Evolutionary conservation across 768 basidiomycete species (phyloP).

Genomic region (Lentinula sp.): DNA sequence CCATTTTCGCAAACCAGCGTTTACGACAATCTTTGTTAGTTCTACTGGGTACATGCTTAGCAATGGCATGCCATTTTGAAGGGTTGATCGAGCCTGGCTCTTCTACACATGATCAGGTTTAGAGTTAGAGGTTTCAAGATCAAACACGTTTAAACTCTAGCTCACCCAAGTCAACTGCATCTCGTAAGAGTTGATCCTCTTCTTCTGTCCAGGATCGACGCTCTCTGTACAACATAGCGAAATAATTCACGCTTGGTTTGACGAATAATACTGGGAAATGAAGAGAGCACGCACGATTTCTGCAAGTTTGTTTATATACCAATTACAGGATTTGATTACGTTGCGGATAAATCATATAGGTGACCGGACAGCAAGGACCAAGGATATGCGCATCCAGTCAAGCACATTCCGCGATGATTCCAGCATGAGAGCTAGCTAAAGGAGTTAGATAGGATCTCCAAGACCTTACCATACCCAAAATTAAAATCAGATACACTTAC

Average conservation of each 20-base stretch:
- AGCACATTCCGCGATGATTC: background rate
- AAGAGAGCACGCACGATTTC: background rate
- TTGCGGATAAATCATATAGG: background rate
- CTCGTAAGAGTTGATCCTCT: slow-evolving; percentile 47
- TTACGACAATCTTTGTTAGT: slow-evolving; percentile 26
- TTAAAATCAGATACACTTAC: background rate
- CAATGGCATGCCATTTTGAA: slow-evolving; percentile 12
- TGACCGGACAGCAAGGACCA: background rate
- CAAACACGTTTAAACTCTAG: slow-evolving; percentile 1
- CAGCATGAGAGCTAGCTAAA: background rate
- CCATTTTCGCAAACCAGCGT: slow-evolving; percentile 44
- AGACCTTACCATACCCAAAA: background rate
- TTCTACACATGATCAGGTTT: slow-evolving; percentile 11
- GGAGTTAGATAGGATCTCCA: background rate
- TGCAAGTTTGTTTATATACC: background rate
- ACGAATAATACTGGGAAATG: background rate
- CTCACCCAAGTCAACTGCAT: slow-evolving; percentile 43
- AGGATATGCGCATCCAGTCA: background rate
- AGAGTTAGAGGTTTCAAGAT: background rate
- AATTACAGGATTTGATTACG: background rate
- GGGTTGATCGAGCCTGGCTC: slow-evolving; percentile 9
- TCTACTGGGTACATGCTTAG: slow-evolving; percentile 18
- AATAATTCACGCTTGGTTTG: background rate
- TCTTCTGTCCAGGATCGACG: slow-evolving; percentile 46
- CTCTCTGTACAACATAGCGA: slow-evolving; percentile 23